Percentiles rank a stretch among this genome's conserved stretches.
phyloP scores from a whole-genome alignment of 768 basidiomycete genomes.

The Cubamyces sp. region DNA sequence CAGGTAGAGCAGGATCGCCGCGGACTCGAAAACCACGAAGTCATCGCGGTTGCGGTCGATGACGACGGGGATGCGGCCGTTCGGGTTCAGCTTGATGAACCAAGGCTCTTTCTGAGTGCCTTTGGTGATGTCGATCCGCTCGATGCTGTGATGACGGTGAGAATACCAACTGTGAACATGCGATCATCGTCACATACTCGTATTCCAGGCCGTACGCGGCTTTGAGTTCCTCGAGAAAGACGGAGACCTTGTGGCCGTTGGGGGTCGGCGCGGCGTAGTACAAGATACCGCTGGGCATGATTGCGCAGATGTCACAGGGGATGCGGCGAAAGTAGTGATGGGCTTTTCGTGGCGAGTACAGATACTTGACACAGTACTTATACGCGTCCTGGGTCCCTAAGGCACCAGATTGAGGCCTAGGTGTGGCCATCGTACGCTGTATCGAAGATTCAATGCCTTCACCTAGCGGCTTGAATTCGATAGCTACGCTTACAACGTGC shows the following conservation, averaged over 20 bases:
- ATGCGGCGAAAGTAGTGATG: no score
- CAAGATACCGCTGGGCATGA: slow-evolving; percentile 22
- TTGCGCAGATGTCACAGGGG: no score
- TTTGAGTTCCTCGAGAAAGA: slow-evolving; percentile 64
- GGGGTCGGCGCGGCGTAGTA: slow-evolving; percentile 49
- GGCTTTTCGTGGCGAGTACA: no score
- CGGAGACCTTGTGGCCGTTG: slow-evolving; percentile 56
- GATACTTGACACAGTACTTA: no score
- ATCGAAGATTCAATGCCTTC: no score
- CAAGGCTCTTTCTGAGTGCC: slow-evolving; percentile 82
- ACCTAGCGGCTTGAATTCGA: no score
- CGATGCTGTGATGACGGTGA: slow-evolving; percentile 41
- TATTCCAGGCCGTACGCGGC: slow-evolving; percentile 49
- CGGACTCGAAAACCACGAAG: slow-evolving; percentile 75
- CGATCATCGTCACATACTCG: slow-evolving; percentile 41
- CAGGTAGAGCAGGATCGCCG: slow-evolving; percentile 83
- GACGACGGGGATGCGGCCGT: slow-evolving; percentile 72
- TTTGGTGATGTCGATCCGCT: slow-evolving; percentile 59
- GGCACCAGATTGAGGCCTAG: no score
- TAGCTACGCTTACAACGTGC: no score
- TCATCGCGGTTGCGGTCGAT: slow-evolving; percentile 62
- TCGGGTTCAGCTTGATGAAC: slow-evolving; percentile 78
- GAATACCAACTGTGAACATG: neutral
- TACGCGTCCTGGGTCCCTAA: no score
- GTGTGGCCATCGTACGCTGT: no score